These are phyloP conservation scores for Mallotus japonicus DNA, from an alignment of 441 rosid genomes.

Conservation along the genomic window DNA sequence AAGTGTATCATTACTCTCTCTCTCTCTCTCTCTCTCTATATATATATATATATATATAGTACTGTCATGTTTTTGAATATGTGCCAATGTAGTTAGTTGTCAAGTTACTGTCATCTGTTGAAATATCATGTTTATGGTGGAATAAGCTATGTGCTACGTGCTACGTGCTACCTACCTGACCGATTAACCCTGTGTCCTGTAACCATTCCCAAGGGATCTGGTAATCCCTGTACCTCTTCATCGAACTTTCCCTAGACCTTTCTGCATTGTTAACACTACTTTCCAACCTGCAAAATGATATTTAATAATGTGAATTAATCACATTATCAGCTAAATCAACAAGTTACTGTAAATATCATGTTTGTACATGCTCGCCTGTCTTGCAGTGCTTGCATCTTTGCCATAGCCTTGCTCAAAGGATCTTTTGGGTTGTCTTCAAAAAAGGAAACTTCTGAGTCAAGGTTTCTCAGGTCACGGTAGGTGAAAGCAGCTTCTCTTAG, in stretches of 20 bases:
- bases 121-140: conserved; percentile 13
- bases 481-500: conserved; percentile 89
- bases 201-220: conserved; percentile 91
- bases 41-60: background rate
- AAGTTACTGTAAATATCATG: conserved; percentile 14
- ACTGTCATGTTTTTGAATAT: too few species aligned
- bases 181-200: conserved; percentile 72
- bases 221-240: conserved; percentile 55
- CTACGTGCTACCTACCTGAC: conserved; percentile 58
- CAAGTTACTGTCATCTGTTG: background rate
- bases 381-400: conserved; percentile 77
- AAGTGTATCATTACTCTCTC: too few species aligned
- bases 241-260: conserved; percentile 67
- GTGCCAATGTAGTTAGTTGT: conserved; percentile 5
- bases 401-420: conserved; percentile 48
- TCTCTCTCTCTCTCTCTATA: too few species aligned
- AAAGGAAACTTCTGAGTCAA: conserved; percentile 60
- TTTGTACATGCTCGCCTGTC: conserved; percentile 81
- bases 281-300: conserved; percentile 54
- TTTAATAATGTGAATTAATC: background rate
- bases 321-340: conserved; percentile 3
- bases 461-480: conserved; percentile 68
- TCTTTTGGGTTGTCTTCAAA: conserved; percentile 62
- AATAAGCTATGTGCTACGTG: conserved; percentile 27
- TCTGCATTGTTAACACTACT: conserved; percentile 68